Evolutionary conservation across 306 rosid genomes (phyloP), one percentile per base, ranked within the genome.

Genomic region (Prunus davidiana): DNA sequence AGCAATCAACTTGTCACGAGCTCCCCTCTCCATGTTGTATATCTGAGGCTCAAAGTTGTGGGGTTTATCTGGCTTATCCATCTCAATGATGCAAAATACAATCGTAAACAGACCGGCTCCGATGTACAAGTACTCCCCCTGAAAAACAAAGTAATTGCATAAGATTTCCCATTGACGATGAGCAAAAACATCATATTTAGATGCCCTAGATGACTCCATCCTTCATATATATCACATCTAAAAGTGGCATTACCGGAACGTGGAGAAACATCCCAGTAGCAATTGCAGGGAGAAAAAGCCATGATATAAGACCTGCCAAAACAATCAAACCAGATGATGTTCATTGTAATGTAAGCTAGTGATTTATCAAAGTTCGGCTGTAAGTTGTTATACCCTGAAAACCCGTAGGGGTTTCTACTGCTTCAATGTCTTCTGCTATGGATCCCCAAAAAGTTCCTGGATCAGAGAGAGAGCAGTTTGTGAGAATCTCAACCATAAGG

Each of bases 11-110:
- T 95, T 95, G 88, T 92, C 98, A 58, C 93, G 81, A 79, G 96
- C 90, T 76, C 91, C 92, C 46, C 97, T 89, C 78, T 94, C 98
- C 98, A 95, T 89, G 52, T 90, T 95, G 89, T 95, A 95, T 76
- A 95, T 90, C 76, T 92, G 88, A 77, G 98, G 98, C 70, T 95
- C 98, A 67, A 94, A 94, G 91, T 95, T 77, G 80, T 92, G 97
- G 67, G 98, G 96, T 69, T 92, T 69, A 78, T 95, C 97, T 57
- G 98, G 98, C 78, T 95, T 92, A 83, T 95, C 92, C 96, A 95
- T 90, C 86, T 95, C 97, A 70, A 95, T 95, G 22, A 95, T 87
- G 87, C 97, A 92, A 78, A 95, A 95, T 76, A 95, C 54, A 24
- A 85, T 60, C 51, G 95, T 82, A 73, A 90, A 95, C 65, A 92